A percentile compares a stretch with the other conserved stretches of the same genome.
Evolutionary conservation across 2,329 filamentous ascomycete species (phyloP).

Genomic region (Beauveria brongniartii): DNA sequence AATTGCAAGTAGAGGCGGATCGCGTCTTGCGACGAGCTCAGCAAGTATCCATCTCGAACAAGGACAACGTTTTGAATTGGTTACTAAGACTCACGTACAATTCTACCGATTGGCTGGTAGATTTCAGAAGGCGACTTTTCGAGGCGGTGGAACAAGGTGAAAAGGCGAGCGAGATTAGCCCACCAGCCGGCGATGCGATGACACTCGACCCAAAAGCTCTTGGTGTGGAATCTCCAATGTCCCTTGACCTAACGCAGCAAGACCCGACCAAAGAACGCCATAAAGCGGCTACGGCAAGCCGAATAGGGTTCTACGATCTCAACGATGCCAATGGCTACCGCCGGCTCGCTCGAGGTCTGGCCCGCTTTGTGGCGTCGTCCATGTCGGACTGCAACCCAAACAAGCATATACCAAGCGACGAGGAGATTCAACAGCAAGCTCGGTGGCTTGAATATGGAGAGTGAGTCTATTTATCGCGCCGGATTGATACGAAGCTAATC

Average conservation of each 20-base stretch:
- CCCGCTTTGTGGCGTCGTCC: conserved; percentile 41
- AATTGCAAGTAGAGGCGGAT: conserved; percentile 52
- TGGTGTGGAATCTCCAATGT: neutral
- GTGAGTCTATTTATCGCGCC: conserved; percentile 28
- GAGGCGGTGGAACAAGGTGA: neutral
- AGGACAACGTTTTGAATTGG: conserved; percentile 45
- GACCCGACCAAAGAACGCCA: conserved; percentile 54
- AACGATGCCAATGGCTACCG: conserved; percentile 54
- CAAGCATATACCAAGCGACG: conserved; percentile 48
- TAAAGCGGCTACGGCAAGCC: conserved; percentile 38
- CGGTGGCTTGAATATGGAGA: conserved; percentile 56
- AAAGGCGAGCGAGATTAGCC: neutral
- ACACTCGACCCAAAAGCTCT: neutral
- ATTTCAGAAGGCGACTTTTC: conserved; percentile 44
- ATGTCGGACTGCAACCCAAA: conserved; percentile 55
- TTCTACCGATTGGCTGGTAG: conserved; percentile 45
- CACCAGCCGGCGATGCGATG: neutral
- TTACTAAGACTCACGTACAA: conserved; percentile 42
- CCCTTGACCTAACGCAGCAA: conserved; percentile 25
- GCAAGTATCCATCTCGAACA: conserved; percentile 39
- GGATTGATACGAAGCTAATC: conserved; percentile 14
- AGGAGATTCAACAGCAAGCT: conserved; percentile 54
- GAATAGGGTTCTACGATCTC: conserved; percentile 50
- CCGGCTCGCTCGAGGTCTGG: conserved; percentile 46
- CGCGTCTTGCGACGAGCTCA: conserved; percentile 49